Evolutionary conservation across 805 yeast species (phyloP).

Genomic region (Schwanniomyces pseudopolymorphus): DNA sequence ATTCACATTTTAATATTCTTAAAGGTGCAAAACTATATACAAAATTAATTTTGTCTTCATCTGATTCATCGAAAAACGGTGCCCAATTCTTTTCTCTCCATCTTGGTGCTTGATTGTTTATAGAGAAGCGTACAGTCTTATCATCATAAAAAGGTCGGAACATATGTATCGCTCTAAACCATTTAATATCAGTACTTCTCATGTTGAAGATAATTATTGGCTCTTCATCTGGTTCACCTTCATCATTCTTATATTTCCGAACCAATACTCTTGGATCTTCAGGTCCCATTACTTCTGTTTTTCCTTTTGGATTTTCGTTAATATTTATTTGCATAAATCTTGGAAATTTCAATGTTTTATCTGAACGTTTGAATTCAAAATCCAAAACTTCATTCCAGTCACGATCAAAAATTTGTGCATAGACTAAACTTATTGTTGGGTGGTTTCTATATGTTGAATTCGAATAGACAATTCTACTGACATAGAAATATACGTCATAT

Average conservation of each 20-base stretch:
- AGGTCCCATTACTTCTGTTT: constrained; percentile 11
- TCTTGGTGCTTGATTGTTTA: constrained; percentile 5
- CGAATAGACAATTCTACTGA: constrained; percentile 7
- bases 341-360: constrained; percentile 8
- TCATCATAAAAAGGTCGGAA: constrained; percentile 15
- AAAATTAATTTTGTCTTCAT: constrained; percentile 7
- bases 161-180: constrained; percentile 22
- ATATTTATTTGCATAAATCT: constrained; percentile 10
- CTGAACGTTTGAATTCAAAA: constrained; percentile 4
- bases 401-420: constrained; percentile 18
- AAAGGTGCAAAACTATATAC: constrained; percentile 8
- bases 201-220: constrained; percentile 22
- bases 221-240: constrained; percentile 13
- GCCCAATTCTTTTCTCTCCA: constrained; percentile 12
- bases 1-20: constrained; percentile 7
- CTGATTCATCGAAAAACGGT: constrained; percentile 8
- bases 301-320: constrained; percentile 3
- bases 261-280: constrained; percentile 18
- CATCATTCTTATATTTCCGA: constrained; percentile 6
- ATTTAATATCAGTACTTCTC: constrained; percentile 10
- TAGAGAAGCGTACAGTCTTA: constrained; percentile 1
- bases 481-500: constrained; percentile 7
- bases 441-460: constrained; percentile 1
- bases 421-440: constrained; percentile 11
- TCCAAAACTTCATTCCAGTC: constrained; percentile 19